Evolutionary conservation across 176 grass and related monocot genomes (phyloP), one percentile per base, ranked within the genome.

Genomic region (Cocos nucifera): DNA sequence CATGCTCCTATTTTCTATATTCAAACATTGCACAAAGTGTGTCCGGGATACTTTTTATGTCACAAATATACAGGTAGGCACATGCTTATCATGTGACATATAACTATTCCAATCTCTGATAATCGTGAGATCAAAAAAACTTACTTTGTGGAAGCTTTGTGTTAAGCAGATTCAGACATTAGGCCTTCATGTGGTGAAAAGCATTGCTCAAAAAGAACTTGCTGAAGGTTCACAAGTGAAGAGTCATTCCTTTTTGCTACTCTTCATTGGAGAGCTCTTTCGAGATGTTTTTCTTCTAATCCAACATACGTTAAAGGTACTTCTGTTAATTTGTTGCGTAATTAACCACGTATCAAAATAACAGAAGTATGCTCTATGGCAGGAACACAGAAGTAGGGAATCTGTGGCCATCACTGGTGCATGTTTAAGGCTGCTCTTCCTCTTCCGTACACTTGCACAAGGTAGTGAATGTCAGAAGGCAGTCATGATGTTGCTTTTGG

Each of bases 121-220:
- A 69, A 51, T 73, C 16, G 48, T 44, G 35, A 44, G 35, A 44
- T 44, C 44, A 65, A 54, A 18, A 26, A 39, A n/a, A 49, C 32
- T 10, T 69, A 23, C 69, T 78, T 53, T 75, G 49, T 77, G 59
- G 51, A 69, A 35, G 63, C 58, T 71, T 79, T 63, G 25, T 62
- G 53, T 69, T 23, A 65, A 48, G 35, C 84, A 97, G 93, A 76
- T 92, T 61, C 70, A 81, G 60, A 80, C 79, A 61, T 66, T 92
- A 29, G 87, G 81, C 50, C 19, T 98, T 82, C 81, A 83, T 81
- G 84, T 88, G 55, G 61, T 98, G 49, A 98, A 87, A 98, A 78
- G 73, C 74, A 74, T 62, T 83, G 79, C 79, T 19, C 93, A 98
- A 58, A 88, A 76, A 76, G 87, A 88, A 71, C 79, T 98, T 73